Percentiles rank a stretch among this genome's conserved stretches.
These are phyloP conservation scores for Trichoderma parareesei DNA, from an alignment of 495 filamentous ascomycete genomes.

Conservation along the genomic window DNA sequence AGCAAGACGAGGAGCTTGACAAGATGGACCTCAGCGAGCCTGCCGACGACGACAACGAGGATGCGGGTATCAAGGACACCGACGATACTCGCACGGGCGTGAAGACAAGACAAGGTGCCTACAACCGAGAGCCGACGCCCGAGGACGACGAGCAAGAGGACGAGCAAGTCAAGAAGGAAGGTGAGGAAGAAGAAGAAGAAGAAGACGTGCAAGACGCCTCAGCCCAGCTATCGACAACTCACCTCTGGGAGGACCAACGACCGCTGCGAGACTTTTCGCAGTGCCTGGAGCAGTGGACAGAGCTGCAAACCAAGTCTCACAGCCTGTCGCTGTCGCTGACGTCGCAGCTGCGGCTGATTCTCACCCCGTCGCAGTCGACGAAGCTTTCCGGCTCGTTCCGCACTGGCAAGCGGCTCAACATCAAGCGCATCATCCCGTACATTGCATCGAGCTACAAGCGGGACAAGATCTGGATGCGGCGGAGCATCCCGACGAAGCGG, in stretches of 20 bases:
- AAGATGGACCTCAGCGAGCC: slow-evolving; percentile 40
- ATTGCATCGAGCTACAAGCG: slow-evolving; percentile 96
- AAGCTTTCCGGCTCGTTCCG: slow-evolving; percentile 96
- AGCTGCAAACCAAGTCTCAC: slow-evolving; percentile 76
- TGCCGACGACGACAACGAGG: slow-evolving; percentile 31
- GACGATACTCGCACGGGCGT: slow-evolving; percentile 36
- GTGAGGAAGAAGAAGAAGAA: slow-evolving; percentile 28
- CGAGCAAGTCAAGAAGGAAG: slow-evolving; percentile 23
- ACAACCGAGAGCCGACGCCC: slow-evolving; percentile 23
- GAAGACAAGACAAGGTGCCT: slow-evolving; percentile 40
- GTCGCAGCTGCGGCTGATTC: slow-evolving; percentile 89
- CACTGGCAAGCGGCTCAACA: slow-evolving; percentile 95
- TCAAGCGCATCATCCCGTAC: slow-evolving; percentile 98
- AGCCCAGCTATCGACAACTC: slow-evolving; percentile 61
- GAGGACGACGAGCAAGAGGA: slow-evolving; percentile 25
- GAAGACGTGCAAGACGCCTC: slow-evolving; percentile 66
- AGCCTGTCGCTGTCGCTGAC: slow-evolving; percentile 79
- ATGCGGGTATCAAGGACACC: slow-evolving; percentile 24
- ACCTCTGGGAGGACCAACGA: slow-evolving; percentile 42
- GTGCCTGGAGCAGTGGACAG: slow-evolving; percentile 73
- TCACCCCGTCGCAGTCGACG: slow-evolving; percentile 87
- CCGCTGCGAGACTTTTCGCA: slow-evolving; percentile 41
- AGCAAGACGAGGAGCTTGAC: slow-evolving; percentile 44
- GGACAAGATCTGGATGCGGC: slow-evolving; percentile 99
- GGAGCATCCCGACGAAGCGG: slow-evolving; percentile 81